Conservation (phyloP, 257 asterid genomes). For the Nyctanthes arbortristis region DNA sequence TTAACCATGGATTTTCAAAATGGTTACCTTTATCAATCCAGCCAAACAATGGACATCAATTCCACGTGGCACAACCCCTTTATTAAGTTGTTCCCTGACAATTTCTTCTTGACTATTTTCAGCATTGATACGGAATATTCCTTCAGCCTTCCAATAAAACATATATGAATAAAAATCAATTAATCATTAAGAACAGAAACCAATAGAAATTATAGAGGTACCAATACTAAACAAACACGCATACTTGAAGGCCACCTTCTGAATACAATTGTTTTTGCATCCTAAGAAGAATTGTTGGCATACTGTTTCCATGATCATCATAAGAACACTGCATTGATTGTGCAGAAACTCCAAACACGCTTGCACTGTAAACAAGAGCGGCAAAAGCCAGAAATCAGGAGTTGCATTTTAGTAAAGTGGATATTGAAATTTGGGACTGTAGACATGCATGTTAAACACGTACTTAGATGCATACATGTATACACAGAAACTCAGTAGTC, state of each 20-base stretch:
- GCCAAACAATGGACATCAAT: slow-evolving; percentile 86
- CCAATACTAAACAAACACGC: not conserved
- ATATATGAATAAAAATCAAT: not conserved
- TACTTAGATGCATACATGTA: not conserved
- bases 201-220: not conserved
- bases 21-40: slow-evolving; percentile 83
- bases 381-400: not conserved
- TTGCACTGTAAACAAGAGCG: slow-evolving; percentile 43
- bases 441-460: not conserved
- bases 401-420: not conserved
- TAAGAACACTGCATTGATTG: slow-evolving; percentile 85
- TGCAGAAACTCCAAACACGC: slow-evolving; percentile 87
- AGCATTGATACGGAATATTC: slow-evolving; percentile 79
- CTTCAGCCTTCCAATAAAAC: slow-evolving; percentile 64
- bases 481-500: not conserved
- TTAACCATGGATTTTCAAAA: not conserved
- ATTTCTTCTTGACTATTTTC: slow-evolving; percentile 70
- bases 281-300: slow-evolving; percentile 74
- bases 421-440: not conserved
- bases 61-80: slow-evolving; percentile 65
- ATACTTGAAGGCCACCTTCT: slow-evolving; percentile 77
- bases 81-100: slow-evolving; percentile 63
- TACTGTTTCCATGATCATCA: slow-evolving; percentile 76
- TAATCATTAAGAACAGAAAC: not conserved
- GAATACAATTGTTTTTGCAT: slow-evolving; percentile 70